Evolutionary conservation across 192 early-diverging fungal genomes (phyloP).

Genomic region (Coemansia furcata): DNA sequence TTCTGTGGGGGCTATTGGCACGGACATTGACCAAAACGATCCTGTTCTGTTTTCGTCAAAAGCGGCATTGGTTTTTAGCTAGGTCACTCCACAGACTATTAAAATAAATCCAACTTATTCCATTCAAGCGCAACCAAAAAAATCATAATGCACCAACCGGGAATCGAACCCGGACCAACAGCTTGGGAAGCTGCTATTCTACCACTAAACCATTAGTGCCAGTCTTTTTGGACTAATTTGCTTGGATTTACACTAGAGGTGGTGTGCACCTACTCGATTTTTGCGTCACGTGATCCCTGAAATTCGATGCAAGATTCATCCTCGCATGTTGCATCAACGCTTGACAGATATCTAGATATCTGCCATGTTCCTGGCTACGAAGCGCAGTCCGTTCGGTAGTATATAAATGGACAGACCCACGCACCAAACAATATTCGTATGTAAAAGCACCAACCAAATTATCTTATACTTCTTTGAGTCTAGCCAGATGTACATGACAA

Average conservation of each 20-base stretch:
- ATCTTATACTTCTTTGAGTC: neutral
- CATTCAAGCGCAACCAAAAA: neutral
- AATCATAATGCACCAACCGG: slow-evolving; percentile 59
- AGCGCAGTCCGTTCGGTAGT: too few relatives aligned
- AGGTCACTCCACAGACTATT: too few relatives aligned
- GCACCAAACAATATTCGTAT: neutral
- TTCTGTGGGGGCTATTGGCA: too few relatives aligned
- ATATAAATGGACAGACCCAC: neutral
- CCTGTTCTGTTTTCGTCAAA: too few relatives aligned
- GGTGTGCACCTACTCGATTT: too few relatives aligned
- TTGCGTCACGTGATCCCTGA: too few relatives aligned
- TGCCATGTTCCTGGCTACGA: neutral
- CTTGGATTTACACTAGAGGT: too few relatives aligned
- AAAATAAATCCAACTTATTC: too few relatives aligned
- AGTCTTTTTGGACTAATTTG: neutral
- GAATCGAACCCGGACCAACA: slow-evolving; percentile 81
- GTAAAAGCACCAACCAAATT: too few relatives aligned
- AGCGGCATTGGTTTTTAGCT: neutral
- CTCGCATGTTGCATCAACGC: neutral
- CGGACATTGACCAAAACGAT: too few relatives aligned
- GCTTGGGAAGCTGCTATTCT: slow-evolving; percentile 81
- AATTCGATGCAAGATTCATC: too few relatives aligned
- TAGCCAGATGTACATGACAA: neutral
- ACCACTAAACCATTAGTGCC: slow-evolving; percentile 64
- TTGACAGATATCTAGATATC: neutral